These are phyloP conservation scores for Mycothermus thermophilus DNA, from an alignment of 495 filamentous ascomycete species.

Conservation along the genomic window DNA sequence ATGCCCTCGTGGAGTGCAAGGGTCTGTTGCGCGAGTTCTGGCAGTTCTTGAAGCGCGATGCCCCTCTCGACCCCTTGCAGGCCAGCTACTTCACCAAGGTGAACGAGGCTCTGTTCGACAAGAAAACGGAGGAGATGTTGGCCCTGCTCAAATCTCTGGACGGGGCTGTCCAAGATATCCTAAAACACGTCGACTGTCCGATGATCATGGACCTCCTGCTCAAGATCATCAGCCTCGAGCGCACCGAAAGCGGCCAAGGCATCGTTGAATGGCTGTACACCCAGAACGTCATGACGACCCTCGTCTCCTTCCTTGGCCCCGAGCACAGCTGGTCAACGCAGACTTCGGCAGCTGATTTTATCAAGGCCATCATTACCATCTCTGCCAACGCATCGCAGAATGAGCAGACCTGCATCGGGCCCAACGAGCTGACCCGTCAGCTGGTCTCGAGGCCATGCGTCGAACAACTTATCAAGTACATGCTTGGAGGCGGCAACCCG, in stretches of 20 bases:
- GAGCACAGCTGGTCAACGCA: slow-evolving; percentile 76
- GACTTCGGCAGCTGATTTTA: slow-evolving; percentile 92
- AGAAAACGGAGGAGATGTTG: slow-evolving; percentile 95
- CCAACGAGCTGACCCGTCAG: slow-evolving; percentile 90
- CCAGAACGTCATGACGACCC: slow-evolving; percentile 73
- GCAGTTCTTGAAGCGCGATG: slow-evolving; percentile 65
- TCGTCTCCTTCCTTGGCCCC: slow-evolving; percentile 76
- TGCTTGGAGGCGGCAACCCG: slow-evolving; percentile 88
- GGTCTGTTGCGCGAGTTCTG: slow-evolving; percentile 70
- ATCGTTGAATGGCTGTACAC: slow-evolving; percentile 97
- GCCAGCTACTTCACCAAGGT: slow-evolving; percentile 98
- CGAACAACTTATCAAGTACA: slow-evolving; percentile 66
- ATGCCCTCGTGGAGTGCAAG: slow-evolving; percentile 77
- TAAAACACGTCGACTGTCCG: slow-evolving; percentile 91
- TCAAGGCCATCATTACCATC: slow-evolving; percentile 98
- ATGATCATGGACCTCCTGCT: slow-evolving; percentile 98
- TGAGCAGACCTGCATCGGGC: slow-evolving; percentile 93
- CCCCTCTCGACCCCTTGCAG: slow-evolving; percentile 79
- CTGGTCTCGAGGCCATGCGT: slow-evolving; percentile 83
- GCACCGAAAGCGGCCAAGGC: slow-evolving; percentile 77
- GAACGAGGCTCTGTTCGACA: slow-evolving; percentile 89
- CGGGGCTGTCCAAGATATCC: slow-evolving; percentile 65
- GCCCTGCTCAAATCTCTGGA: slow-evolving; percentile 72
- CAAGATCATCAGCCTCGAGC: slow-evolving; percentile 95
- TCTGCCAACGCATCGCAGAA: slow-evolving; percentile 97